phyloP scores from a whole-genome alignment of 2,329 filamentous ascomycete species.

The Diaporthe citriasiana region DNA sequence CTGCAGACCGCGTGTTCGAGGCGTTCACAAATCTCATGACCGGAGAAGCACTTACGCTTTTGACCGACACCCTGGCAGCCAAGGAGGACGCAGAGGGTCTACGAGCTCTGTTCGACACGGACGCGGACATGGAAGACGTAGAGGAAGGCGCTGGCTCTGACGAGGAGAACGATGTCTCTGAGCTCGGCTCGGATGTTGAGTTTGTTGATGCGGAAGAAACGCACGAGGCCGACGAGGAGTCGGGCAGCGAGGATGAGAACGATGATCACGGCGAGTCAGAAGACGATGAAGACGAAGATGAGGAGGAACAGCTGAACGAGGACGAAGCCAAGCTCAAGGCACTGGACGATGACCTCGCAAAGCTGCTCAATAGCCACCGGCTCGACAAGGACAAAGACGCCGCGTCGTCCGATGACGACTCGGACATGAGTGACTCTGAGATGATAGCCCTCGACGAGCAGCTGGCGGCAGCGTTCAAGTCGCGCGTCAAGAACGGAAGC shows the following conservation, averaged over 20 bases:
- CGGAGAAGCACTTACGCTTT: slow-evolving; percentile 75
- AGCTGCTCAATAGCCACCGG: slow-evolving; percentile 78
- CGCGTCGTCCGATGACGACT: slow-evolving; percentile 72
- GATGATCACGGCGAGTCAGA: slow-evolving; percentile 58
- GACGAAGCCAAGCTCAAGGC: slow-evolving; percentile 59
- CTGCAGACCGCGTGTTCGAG: slow-evolving; percentile 89
- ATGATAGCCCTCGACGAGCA: slow-evolving; percentile 92
- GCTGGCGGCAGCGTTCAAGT: slow-evolving; percentile 87
- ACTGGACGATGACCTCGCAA: slow-evolving; percentile 50
- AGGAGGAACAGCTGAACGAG: slow-evolving; percentile 61
- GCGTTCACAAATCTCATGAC: slow-evolving; percentile 84
- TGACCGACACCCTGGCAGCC: slow-evolving; percentile 78
- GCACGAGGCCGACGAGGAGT: slow-evolving; percentile 52
- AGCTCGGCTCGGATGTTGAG: slow-evolving; percentile 60
- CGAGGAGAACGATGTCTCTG: slow-evolving; percentile 56
- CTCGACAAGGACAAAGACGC: slow-evolving; percentile 71
- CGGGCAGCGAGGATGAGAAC: slow-evolving; percentile 58
- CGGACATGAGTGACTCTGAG: slow-evolving; percentile 94
- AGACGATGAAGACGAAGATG: slow-evolving; percentile 55
- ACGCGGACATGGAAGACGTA: slow-evolving; percentile 69
- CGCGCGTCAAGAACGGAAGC: slow-evolving; percentile 78
- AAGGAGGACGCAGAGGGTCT: slow-evolving; percentile 88
- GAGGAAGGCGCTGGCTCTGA: slow-evolving; percentile 59
- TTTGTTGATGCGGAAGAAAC: slow-evolving; percentile 50
- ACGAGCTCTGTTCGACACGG: slow-evolving; percentile 84